Conservation (phyloP, 768 basidiomycete species). For the Mycena leptocephala region DNA sequence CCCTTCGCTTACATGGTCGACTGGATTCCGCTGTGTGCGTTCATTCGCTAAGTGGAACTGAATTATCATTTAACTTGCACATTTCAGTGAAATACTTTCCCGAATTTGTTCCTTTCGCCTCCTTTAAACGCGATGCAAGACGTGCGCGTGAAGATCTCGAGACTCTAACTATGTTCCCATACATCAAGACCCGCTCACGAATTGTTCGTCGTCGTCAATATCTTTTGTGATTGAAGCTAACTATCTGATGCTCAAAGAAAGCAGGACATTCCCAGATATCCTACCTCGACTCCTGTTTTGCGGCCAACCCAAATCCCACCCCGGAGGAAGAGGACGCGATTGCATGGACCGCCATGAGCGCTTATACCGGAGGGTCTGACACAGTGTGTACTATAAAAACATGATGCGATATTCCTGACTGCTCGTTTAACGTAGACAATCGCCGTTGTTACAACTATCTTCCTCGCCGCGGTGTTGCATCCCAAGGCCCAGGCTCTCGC, state of each 20-base stretch:
- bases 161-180: not conserved
- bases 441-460: not conserved
- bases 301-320: not conserved
- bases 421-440: too few relatives aligned
- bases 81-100: not conserved
- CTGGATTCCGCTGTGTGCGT: not conserved
- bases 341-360: not conserved
- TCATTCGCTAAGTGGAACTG: not conserved
- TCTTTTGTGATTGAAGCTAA: not conserved
- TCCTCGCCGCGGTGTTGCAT: not conserved
- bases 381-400: too few relatives aligned
- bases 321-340: not conserved
- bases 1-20: not conserved
- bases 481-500: not conserved
- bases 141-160: not conserved
- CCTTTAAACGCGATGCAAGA: not conserved
- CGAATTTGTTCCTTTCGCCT: not conserved
- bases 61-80: not conserved
- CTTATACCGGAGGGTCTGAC: not conserved
- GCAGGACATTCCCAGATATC: not conserved
- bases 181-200: not conserved
- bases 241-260: not conserved
- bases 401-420: too few relatives aligned
- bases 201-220: not conserved
- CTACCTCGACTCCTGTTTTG: conserved; percentile 1